phyloP scores from a whole-genome alignment of 78 protist species.

The Parvularia atlantis region DNA sequence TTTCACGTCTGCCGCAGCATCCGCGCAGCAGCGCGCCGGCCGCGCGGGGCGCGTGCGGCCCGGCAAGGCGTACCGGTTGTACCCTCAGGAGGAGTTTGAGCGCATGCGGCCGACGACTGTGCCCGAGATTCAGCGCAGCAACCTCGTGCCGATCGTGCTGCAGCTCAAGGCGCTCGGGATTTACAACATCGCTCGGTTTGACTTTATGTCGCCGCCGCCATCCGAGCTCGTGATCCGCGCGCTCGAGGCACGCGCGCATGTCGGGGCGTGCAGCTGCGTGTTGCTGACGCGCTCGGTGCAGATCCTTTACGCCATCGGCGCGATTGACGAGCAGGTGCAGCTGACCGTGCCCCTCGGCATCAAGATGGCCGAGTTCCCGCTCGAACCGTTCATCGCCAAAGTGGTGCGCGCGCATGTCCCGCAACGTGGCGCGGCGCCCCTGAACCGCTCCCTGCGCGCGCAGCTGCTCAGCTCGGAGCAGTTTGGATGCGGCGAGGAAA shows the following conservation, averaged over 20 bases:
- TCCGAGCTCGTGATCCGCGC: constrained; percentile 29
- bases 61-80: constrained; percentile 48
- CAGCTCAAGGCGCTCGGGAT: constrained; percentile 74
- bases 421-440: background rate
- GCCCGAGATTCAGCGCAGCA: constrained; percentile 77
- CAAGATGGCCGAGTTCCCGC: constrained; percentile 69
- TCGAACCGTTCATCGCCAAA: constrained; percentile 48
- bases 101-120: constrained; percentile 57
- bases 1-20: no score
- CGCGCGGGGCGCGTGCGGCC: constrained; percentile 86
- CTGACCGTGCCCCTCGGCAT: constrained; percentile 62
- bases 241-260: background rate
- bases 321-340: constrained; percentile 34
- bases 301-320: constrained; percentile 70
- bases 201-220: constrained; percentile 75
- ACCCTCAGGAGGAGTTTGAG: background rate
- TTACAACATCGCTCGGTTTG: constrained; percentile 67
- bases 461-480: constrained; percentile 33
- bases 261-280: background rate
- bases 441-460: no score
- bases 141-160: constrained; percentile 54
- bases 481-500: constrained; percentile 54
- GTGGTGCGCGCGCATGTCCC: no score
- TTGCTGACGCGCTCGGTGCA: background rate
- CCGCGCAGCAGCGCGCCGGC: constrained; percentile 84